Evolutionary conservation across 2,329 filamentous ascomycete genomes (phyloP), one percentile per base, ranked within the genome.

Genomic region (Hymenotorrendiella dingleyae): DNA sequence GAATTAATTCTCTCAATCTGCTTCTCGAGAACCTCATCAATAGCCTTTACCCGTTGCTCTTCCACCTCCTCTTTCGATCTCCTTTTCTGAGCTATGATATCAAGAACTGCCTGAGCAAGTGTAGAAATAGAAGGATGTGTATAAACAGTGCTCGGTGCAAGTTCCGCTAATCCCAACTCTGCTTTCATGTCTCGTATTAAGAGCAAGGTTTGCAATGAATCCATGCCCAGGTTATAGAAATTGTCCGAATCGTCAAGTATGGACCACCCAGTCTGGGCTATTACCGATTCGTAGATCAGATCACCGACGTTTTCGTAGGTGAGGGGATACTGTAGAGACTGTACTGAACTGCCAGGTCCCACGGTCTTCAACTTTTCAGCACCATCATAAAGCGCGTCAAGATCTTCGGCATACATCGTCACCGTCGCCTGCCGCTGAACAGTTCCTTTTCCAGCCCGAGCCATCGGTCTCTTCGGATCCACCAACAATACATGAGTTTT

Each of bases 381-480:
- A 26, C n/a, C 27, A 50, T 27, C 54, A 42, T 67, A 69, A 1
- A 68, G 45, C 1, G 44, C 40, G 19, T 65, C 55, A 2, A 68
- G 32, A 42, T 65, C 60, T 0, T 50, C 16, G 5, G 47, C 40
- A 41, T 66, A 67, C 8, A 60, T 26, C 3, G 54, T 42, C 3
- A 66, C 9, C 3, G 62, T 62, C 19, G 46, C 36, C 16, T 43
- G 43, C 23, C 65, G 53, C 43, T 64, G 63, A 3, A 67, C 48
- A 1, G 64, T 67, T 1, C 66, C 65, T 44, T 68, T 69, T 0
- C 50, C 53, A 6, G 63, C 54, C 14, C 61, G 57, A 1, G 58
- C 45, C 42, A 68, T 57, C 1, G 66, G 64, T 50, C 62, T 64
- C 0, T 53, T 53, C 0, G 56, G 36, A 6, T 49, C 42, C 0